Conservation (phyloP, 495 filamentous ascomycete species). For the Penicillium ochrochloron region DNA sequence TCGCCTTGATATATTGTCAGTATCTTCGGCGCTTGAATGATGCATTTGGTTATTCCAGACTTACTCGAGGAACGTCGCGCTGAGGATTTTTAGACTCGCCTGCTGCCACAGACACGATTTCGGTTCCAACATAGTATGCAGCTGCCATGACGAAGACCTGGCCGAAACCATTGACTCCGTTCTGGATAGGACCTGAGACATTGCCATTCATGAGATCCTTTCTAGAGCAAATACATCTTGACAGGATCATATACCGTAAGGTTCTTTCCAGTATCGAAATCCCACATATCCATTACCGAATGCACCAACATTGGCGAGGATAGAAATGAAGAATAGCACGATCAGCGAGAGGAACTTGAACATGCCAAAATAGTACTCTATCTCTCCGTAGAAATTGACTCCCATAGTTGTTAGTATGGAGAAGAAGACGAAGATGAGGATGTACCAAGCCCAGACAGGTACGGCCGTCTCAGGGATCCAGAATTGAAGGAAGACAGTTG, state of each 20-base stretch:
- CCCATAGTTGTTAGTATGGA: not conserved
- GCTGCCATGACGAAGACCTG: slow-evolving; percentile 6
- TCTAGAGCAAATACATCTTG: not conserved
- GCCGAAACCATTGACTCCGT: not conserved
- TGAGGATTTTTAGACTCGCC: slow-evolving; percentile 12
- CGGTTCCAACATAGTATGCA: slow-evolving; percentile 14
- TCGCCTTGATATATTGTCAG: not conserved
- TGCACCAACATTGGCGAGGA: not conserved
- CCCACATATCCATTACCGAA: not conserved
- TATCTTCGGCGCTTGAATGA: not conserved
- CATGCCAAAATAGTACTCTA: slow-evolving; percentile 12
- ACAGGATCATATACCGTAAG: not conserved
- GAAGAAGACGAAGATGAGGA: not conserved
- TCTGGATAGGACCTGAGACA: not conserved
- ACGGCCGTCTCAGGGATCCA: not conserved
- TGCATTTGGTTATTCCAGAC: not conserved
- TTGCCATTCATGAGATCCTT: not conserved
- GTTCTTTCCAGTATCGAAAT: not conserved
- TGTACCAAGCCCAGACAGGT: not conserved
- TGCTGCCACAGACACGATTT: slow-evolving; percentile 14
- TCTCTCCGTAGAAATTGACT: slow-evolving; percentile 12
- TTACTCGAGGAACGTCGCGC: not conserved
- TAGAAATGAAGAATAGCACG: slow-evolving; percentile 9
- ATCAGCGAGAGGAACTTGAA: slow-evolving; percentile 8
- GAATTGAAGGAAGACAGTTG: not conserved